Percentiles rank a stretch among this genome's conserved stretches.
phyloP scores from a whole-genome alignment of 2,329 filamentous ascomycete genomes.

The Ophiosphaerella narmari region DNA sequence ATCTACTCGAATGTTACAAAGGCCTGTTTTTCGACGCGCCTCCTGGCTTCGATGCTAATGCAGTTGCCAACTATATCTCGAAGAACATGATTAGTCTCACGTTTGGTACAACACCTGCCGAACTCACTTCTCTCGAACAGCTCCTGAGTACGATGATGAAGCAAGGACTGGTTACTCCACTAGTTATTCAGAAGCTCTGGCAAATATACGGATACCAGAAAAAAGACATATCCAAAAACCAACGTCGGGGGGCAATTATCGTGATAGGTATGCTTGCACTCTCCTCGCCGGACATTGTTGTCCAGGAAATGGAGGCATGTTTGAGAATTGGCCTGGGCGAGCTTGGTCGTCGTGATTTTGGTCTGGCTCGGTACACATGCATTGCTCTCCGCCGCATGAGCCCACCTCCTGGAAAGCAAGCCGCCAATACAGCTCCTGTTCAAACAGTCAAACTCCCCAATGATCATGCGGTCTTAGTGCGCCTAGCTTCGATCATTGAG shows the following conservation, averaged over 20 bases:
- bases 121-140: conserved; percentile 93
- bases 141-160: conserved; percentile 98
- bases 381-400: conserved; percentile 91
- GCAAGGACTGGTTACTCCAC: conserved; percentile 79
- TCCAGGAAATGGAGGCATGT: conserved; percentile 94
- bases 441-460: conserved; percentile 79
- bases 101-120: conserved; percentile 91
- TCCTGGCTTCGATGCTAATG: conserved; percentile 82
- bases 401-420: conserved; percentile 69
- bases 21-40: conserved; percentile 95
- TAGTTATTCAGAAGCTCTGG: conserved; percentile 92
- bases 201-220: conserved; percentile 95
- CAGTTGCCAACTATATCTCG: conserved; percentile 92
- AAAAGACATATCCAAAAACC: conserved; percentile 83
- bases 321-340: conserved; percentile 84
- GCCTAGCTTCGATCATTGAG: conserved; percentile 82
- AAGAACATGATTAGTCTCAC: conserved; percentile 99
- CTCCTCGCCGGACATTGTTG: conserved; percentile 88
- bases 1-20: conserved; percentile 96
- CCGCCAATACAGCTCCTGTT: conserved; percentile 58
- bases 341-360: conserved; percentile 79
- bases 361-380: conserved; percentile 93
- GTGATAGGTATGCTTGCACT: conserved; percentile 95
- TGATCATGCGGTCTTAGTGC: conserved; percentile 83
- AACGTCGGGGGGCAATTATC: conserved; percentile 91